Evolutionary conservation across 2,329 filamentous ascomycete species (phyloP).

Genomic region (Falciphora oryzae): DNA sequence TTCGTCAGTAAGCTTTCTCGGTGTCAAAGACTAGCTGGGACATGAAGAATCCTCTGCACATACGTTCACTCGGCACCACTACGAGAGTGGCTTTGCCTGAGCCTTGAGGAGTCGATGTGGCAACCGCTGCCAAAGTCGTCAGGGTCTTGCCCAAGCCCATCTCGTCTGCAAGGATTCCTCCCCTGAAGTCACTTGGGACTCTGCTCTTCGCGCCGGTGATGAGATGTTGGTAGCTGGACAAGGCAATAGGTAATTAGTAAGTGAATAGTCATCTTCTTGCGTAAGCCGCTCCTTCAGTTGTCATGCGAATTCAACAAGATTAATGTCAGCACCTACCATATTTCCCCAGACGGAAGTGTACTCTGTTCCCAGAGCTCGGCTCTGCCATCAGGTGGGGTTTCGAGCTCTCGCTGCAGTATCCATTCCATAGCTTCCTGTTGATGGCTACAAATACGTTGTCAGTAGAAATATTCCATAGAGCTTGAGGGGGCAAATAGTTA

Average conservation of each 20-base stretch:
- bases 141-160: neutral
- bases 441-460: neutral
- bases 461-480: neutral
- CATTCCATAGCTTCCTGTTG: neutral
- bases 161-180: neutral
- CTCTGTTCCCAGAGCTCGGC: neutral
- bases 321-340: neutral
- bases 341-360: neutral
- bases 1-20: too few species aligned
- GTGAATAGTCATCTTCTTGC: neutral
- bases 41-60: too few species aligned
- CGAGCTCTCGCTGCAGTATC: neutral
- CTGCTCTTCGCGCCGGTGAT: neutral
- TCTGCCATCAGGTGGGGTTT: neutral
- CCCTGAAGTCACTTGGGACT: neutral
- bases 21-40: neutral
- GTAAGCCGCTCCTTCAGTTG: too few species aligned
- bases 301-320: too few species aligned
- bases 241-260: neutral
- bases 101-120: neutral
- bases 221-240: neutral
- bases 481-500: too few species aligned
- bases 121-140: neutral
- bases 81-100: neutral
- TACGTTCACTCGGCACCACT: constrained; percentile 1